phyloP scores from a whole-genome alignment of 352 stramenopile species.

The Phytophthora pistaciae region DNA sequence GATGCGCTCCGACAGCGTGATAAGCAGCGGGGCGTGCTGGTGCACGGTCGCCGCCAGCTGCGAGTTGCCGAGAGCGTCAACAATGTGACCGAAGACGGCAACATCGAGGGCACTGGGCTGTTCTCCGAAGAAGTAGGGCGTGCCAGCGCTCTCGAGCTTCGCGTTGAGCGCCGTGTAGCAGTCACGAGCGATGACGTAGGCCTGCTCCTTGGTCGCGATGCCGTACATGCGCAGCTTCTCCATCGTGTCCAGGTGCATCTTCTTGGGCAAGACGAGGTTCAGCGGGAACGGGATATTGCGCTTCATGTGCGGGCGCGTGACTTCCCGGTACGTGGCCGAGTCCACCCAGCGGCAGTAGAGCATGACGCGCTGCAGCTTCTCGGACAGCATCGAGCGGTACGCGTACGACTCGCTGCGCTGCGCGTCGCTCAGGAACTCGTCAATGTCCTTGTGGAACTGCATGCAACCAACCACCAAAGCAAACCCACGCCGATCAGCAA shows the following conservation, averaged over 20 bases:
- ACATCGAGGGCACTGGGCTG: constrained; percentile 78
- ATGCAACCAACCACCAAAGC: not conserved
- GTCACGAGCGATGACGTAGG: constrained; percentile 85
- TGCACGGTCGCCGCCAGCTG: constrained; percentile 77
- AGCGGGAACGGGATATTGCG: constrained; percentile 85
- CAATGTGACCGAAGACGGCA: constrained; percentile 84
- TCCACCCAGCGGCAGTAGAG: constrained; percentile 89
- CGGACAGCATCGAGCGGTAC: constrained; percentile 83
- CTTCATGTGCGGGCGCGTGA: constrained; percentile 86
- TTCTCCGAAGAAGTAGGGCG: constrained; percentile 77
- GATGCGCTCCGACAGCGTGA: constrained; percentile 76
- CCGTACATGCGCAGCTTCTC: constrained; percentile 61
- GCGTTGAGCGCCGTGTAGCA: constrained; percentile 88
- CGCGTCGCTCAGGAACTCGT: constrained; percentile 66
- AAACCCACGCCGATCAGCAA: not conserved
- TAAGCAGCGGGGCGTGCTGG: constrained; percentile 78
- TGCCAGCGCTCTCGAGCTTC: constrained; percentile 69
- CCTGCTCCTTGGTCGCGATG: constrained; percentile 79
- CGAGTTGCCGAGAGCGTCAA: constrained; percentile 79
- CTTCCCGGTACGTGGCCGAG: constrained; percentile 83
- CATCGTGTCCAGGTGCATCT: constrained; percentile 83
- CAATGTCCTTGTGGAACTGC: constrained; percentile 87
- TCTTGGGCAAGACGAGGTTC: constrained; percentile 86
- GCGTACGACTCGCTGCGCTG: constrained; percentile 87
- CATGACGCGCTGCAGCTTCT: constrained; percentile 87